These are phyloP conservation scores for Colletotrichum nymphaeae DNA, from an alignment of 2,329 filamentous ascomycete genomes.

Conservation along the genomic window DNA sequence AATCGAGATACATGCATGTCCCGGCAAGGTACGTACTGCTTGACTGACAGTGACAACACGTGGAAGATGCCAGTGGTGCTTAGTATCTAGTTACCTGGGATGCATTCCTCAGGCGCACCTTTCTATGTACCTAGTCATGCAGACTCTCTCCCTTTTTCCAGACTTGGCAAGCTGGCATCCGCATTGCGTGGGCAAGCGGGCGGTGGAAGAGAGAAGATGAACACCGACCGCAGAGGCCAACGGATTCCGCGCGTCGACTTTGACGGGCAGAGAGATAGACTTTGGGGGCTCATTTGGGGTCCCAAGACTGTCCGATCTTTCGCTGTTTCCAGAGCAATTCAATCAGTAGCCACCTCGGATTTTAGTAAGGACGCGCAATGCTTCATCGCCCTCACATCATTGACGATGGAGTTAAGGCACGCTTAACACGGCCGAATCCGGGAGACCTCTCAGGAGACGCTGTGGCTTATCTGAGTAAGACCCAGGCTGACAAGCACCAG, in stretches of 20 bases:
- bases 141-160: not conserved
- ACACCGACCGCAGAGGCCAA: conserved; percentile 13
- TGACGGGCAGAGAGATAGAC: not conserved
- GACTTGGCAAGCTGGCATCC: conserved; percentile 22
- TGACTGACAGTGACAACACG: not conserved
- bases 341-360: too few species aligned
- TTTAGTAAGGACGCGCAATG: too few species aligned
- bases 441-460: not conserved
- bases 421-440: not conserved
- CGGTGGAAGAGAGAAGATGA: not conserved
- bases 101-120: not conserved
- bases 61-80: not conserved
- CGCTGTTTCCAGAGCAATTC: not conserved
- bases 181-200: not conserved
- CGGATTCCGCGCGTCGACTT: not conserved
- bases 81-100: not conserved
- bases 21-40: not conserved
- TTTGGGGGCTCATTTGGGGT: not conserved
- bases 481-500: not conserved
- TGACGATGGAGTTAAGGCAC: not conserved
- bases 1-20: not conserved
- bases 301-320: not conserved
- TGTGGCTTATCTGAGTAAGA: not conserved
- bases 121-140: not conserved
- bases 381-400: not conserved